Evolutionary conservation across 192 early-diverging fungal species (phyloP), one percentile per base, ranked within the genome.

Genomic region (Helicostylum pulchrum): DNA sequence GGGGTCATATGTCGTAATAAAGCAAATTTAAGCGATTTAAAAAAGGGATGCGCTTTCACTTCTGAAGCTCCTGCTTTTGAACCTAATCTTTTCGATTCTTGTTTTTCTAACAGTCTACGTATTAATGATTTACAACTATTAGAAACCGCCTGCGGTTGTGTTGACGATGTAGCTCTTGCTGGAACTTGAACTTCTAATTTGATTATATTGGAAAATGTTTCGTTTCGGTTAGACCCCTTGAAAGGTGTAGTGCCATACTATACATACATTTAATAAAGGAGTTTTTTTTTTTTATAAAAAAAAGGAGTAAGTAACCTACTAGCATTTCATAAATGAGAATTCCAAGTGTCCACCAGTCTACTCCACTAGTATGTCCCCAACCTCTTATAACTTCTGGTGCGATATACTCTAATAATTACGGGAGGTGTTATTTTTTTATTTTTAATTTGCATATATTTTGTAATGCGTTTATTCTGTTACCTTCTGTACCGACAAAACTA

Each of bases 281-380:
- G 34, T 55, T 55, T 55, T 55, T 55, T 17, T 15, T 45, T 9
- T 15, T 30, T 20, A 47, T n/a, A 60, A 51, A 51, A 32, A 31
- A 31, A 15, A n/a, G 49, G 14, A 54, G 26, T 15, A 1, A 14
- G 11, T 64, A 42, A 68, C 46, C 62, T 84, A 57, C 80, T 75
- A 99, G 85, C 97, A 99, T 97, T 73, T 99, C 97, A 68, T 92
- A 99, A 19, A 97, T 90, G 34, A 99, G 80, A 20, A 99, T 93
- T n/a, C 97, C 97, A 34, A 99, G 73, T 9, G 95, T 98, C 97
- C 97, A 99, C 93, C 95, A 99, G 79, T 99, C 97, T 6, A 99
- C 91, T 5, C 88, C 86, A 65, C 88, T 90, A 14, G 96, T 94
- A 78, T 99, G 95, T 5, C 95, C 95, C 51, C 82, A 80, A 46